Percentiles rank a stretch among this genome's conserved stretches.
Evolutionary conservation across 257 asterid genomes (phyloP).

Genomic region (Solanum ossicruentum): DNA sequence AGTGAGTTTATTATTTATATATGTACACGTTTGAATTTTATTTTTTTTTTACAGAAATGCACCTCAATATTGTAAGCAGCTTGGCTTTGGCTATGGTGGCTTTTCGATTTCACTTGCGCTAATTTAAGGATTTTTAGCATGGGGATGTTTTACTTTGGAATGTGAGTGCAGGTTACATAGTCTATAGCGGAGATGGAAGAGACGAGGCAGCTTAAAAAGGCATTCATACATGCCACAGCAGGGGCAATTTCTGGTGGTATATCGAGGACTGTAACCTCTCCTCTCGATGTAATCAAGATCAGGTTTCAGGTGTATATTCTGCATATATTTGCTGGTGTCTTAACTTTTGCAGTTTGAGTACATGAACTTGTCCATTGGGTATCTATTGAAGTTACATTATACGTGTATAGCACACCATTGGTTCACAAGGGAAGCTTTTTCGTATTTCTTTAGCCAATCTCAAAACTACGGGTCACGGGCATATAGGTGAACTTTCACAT

Average conservation of each 20-base stretch:
- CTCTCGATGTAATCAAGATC: conserved; percentile 67
- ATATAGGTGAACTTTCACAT: not conserved
- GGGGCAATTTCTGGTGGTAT: conserved; percentile 64
- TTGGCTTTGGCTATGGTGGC: not conserved
- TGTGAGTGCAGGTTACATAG: conserved; percentile 11
- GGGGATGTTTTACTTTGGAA: not conserved
- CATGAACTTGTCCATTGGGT: not conserved
- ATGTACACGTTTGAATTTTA: not conserved
- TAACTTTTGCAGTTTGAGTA: not conserved
- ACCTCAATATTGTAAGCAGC: not conserved
- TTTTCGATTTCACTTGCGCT: not conserved
- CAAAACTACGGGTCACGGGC: not conserved
- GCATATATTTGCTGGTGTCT: not conserved
- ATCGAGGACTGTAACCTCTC: conserved; percentile 62
- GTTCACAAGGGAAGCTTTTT: not conserved
- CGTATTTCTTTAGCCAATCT: not conserved
- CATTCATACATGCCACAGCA: conserved; percentile 48
- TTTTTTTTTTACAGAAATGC: not conserved
- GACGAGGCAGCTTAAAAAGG: conserved; percentile 42
- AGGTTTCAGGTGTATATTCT: conserved; percentile 48
- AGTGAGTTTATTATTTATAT: not conserved
- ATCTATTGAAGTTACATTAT: not conserved
- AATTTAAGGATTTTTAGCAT: not conserved
- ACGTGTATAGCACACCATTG: not conserved
- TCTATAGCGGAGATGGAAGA: conserved; percentile 50